Evolutionary conservation across 805 yeast species (phyloP).

Genomic region (Candida dajiaensis): DNA sequence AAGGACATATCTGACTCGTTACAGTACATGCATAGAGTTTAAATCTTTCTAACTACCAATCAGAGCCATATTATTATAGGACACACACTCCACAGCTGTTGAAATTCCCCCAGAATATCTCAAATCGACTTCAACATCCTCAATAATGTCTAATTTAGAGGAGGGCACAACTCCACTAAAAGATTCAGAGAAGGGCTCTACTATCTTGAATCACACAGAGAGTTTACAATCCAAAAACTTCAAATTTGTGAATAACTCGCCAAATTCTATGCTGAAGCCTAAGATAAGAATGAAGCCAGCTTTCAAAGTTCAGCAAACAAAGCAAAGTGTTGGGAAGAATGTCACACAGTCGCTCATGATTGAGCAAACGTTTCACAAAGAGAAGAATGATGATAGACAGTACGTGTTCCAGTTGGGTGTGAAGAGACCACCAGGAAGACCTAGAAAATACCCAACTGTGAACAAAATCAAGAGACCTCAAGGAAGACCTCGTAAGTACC

Average conservation of each 20-base stretch:
- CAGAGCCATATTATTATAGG: background rate
- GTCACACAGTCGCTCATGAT: constrained; percentile 12
- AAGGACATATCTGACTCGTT: background rate
- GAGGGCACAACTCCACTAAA: background rate
- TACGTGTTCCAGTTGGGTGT: constrained; percentile 18
- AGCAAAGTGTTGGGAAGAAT: background rate
- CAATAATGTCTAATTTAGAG: background rate
- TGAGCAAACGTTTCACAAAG: constrained; percentile 17
- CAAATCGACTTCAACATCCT: too few relatives aligned
- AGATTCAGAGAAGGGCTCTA: background rate
- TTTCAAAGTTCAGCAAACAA: constrained; percentile 11
- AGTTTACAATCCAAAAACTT: constrained; percentile 7
- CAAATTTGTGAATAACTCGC: constrained; percentile 22
- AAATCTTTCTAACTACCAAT: too few relatives aligned
- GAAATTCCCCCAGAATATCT: too few relatives aligned
- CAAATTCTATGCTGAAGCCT: constrained; percentile 13
- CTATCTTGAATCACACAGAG: background rate
- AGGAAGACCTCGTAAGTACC: constrained; percentile 25
- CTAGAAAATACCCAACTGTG: constrained; percentile 41
- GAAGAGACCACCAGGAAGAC: constrained; percentile 44
- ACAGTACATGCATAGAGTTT: background rate
- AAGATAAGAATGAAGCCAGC: constrained; percentile 20
- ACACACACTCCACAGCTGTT: background rate
- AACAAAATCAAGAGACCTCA: constrained; percentile 31
- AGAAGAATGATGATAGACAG: constrained; percentile 8